Evolutionary conservation across 306 rosid species (phyloP).

Genomic region (Medicago truncatula): MtrunA17r5.0-ANR NC_053049.1:3872001-3872500

Average conservation of each 20-base stretch:
- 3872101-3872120: no score
- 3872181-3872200: neutral
- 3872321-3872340: conserved; percentile 46
- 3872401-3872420: conserved; percentile 44
- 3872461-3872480: no score
- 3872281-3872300: conserved; percentile 45
- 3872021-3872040: conserved; percentile 33
- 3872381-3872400: neutral
- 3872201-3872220: neutral
- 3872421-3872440: neutral
- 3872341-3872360: neutral
- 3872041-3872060: neutral
- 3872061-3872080: neutral
- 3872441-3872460: neutral
- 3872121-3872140: no score
- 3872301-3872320: conserved; percentile 49
- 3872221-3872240: conserved; percentile 24
- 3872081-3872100: no score
- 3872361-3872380: conserved; percentile 28
- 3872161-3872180: neutral
- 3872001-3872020: conserved; percentile 58
- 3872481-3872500: neutral
- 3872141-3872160: conserved; percentile 1
- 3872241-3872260: conserved; percentile 35
- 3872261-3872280: conserved; percentile 54